Evolutionary conservation across 2,329 filamentous ascomycete genomes (phyloP).

Genomic region (Aspergillus sclerotialis): DNA sequence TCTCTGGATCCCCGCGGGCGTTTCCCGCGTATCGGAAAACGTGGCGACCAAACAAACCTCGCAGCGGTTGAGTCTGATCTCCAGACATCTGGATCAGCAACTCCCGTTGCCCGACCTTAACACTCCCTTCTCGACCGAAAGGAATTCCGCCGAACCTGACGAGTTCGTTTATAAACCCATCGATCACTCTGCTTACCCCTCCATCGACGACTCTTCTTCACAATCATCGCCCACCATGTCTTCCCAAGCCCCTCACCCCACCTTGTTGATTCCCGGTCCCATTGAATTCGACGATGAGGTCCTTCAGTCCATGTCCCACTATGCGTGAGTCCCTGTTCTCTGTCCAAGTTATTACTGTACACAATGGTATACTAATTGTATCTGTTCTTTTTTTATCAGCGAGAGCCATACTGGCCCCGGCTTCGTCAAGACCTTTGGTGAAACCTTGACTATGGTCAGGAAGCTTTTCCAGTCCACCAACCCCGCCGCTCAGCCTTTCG

Average conservation of each 20-base stretch:
- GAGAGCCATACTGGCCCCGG: conserved; percentile 88
- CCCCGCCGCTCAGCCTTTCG: conserved; percentile 76
- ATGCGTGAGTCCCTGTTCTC: conserved; percentile 40
- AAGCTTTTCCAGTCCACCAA: conserved; percentile 90
- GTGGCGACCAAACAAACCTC: conserved; percentile 43
- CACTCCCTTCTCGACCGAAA: conserved; percentile 57
- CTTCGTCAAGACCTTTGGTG: conserved; percentile 87
- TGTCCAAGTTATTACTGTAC: not conserved
- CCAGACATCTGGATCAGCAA: conserved; percentile 52
- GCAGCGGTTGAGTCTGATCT: conserved; percentile 53
- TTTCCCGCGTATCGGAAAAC: conserved; percentile 33
- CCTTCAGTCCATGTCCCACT: conserved; percentile 89
- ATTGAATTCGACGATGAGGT: conserved; percentile 99
- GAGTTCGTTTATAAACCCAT: conserved; percentile 46
- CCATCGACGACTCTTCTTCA: conserved; percentile 5
- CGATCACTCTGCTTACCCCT: conserved; percentile 12
- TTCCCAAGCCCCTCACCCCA: conserved; percentile 53
- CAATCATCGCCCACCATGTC: conserved; percentile 45
- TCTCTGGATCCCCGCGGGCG: conserved; percentile 19
- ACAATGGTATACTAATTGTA: not conserved
- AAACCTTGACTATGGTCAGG: conserved; percentile 78
- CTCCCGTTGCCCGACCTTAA: conserved; percentile 52
- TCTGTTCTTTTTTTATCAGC: conserved; percentile 48
- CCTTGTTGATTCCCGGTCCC: conserved; percentile 91
- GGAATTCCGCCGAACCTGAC: conserved; percentile 45